These are phyloP conservation scores for Ephemerocybe angulata DNA, from an alignment of 768 basidiomycete species.

Conservation along the genomic window DNA sequence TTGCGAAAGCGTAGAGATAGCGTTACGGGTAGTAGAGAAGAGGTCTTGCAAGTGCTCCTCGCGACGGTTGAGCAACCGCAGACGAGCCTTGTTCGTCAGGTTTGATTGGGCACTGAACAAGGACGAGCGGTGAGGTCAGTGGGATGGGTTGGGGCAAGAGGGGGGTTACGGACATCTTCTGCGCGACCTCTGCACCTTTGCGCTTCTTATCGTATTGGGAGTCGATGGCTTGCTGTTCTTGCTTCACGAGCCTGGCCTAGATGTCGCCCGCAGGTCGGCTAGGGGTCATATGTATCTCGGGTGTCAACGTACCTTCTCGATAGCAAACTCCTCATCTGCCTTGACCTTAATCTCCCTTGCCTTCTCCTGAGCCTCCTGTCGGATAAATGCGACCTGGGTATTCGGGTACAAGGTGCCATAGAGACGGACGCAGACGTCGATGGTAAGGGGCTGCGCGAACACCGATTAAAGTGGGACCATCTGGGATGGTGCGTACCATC, in stretches of 20 bases:
- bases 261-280: constrained; percentile 5
- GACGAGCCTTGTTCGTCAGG: constrained; percentile 92
- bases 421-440: too few relatives aligned
- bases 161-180: constrained; percentile 86
- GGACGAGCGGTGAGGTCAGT: constrained; percentile 3
- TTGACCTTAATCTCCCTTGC: constrained; percentile 96
- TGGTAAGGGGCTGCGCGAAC: too few relatives aligned
- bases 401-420: too few relatives aligned
- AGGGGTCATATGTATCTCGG: neutral
- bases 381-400: constrained; percentile 95
- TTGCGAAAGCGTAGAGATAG: constrained; percentile 58
- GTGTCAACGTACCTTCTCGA: constrained; percentile 73
- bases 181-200: constrained; percentile 88
- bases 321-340: constrained; percentile 98
- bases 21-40: constrained; percentile 67
- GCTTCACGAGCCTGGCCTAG: constrained; percentile 95
- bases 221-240: constrained; percentile 93
- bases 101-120: constrained; percentile 82
- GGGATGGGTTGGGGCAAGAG: neutral
- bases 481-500: constrained; percentile 61
- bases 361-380: constrained; percentile 97
- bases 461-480: neutral
- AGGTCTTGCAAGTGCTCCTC: constrained; percentile 91
- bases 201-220: constrained; percentile 92
- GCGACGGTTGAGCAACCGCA: constrained; percentile 83